Evolutionary conservation across 805 yeast genomes (phyloP).

Genomic region (Maudiozyma saulgeensis): DNA sequence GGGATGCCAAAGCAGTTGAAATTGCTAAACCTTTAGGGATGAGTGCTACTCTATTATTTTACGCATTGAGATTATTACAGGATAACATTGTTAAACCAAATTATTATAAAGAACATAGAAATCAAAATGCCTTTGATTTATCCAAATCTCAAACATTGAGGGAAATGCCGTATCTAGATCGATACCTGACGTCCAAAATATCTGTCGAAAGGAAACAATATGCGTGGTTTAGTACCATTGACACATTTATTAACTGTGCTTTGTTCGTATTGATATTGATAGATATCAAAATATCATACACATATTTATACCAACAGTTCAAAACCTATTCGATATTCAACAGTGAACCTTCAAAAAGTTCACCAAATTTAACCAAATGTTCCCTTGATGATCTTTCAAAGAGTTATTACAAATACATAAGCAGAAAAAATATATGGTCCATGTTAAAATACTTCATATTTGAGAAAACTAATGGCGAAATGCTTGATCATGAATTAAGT

Average conservation of each 20-base stretch:
- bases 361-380: slow-evolving; percentile 14
- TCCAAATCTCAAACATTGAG: slow-evolving; percentile 19
- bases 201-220: background rate
- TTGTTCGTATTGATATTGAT: background rate
- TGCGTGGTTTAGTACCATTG: background rate
- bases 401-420: slow-evolving; percentile 14
- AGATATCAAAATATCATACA: background rate
- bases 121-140: slow-evolving; percentile 22
- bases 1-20: slow-evolving; percentile 21
- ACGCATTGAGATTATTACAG: slow-evolving; percentile 19
- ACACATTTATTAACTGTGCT: background rate
- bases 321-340: slow-evolving; percentile 18
- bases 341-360: background rate
- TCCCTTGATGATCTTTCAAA: slow-evolving; percentile 14
- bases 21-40: slow-evolving; percentile 23
- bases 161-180: slow-evolving; percentile 12
- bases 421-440: slow-evolving; percentile 15
- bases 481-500: slow-evolving; percentile 15
- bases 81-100: slow-evolving; percentile 24
- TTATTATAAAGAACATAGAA: slow-evolving; percentile 10
- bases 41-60: slow-evolving; percentile 13
- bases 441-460: slow-evolving; percentile 13
- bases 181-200: slow-evolving; percentile 3
- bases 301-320: slow-evolving; percentile 14
- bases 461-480: slow-evolving; percentile 6